These are phyloP conservation scores for Vitis rotundifolia DNA, from an alignment of 164 flowering plant species.

Conservation along the genomic window DNA sequence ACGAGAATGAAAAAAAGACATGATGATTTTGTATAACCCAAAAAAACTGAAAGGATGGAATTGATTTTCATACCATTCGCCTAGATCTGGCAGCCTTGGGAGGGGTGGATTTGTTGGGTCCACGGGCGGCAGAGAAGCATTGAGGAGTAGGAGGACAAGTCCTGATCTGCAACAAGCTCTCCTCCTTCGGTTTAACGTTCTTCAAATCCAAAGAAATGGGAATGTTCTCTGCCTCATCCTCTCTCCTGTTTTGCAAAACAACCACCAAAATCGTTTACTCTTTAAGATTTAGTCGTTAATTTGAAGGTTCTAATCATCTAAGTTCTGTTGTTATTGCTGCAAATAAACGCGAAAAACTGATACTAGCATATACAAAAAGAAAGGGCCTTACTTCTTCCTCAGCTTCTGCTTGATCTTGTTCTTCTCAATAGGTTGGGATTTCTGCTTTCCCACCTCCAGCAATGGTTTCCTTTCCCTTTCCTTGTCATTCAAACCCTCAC, in stretches of 20 bases:
- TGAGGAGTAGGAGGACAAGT: slow-evolving; percentile 81
- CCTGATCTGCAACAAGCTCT: slow-evolving; percentile 45
- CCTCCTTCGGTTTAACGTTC: slow-evolving; percentile 31
- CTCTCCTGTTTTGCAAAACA: slow-evolving; percentile 29
- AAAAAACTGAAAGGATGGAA: background rate
- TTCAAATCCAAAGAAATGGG: slow-evolving; percentile 41
- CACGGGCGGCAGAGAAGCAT: slow-evolving; percentile 53
- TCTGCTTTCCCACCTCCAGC: slow-evolving; percentile 38
- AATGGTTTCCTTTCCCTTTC: slow-evolving; percentile 52
- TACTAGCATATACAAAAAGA: background rate
- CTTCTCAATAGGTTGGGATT: slow-evolving; percentile 23
- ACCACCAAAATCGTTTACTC: background rate
- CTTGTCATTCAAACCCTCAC: slow-evolving; percentile 17
- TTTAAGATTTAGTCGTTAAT: too few species aligned
- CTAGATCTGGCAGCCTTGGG: slow-evolving; percentile 38
- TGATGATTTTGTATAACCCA: background rate
- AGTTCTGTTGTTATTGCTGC: background rate
- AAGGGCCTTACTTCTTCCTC: slow-evolving; percentile 36
- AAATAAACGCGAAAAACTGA: background rate
- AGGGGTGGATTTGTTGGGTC: slow-evolving; percentile 23
- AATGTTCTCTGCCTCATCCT: slow-evolving; percentile 48
- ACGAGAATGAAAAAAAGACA: too few species aligned
- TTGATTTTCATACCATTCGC: slow-evolving; percentile 32
- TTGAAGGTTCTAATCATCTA: background rate
- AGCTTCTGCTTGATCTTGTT: slow-evolving; percentile 35